A percentile compares a stretch with the other conserved stretches of the same genome.
phyloP scores from a whole-genome alignment of 2,329 filamentous ascomycete genomes.

The Chaetomium globosum region DNA sequence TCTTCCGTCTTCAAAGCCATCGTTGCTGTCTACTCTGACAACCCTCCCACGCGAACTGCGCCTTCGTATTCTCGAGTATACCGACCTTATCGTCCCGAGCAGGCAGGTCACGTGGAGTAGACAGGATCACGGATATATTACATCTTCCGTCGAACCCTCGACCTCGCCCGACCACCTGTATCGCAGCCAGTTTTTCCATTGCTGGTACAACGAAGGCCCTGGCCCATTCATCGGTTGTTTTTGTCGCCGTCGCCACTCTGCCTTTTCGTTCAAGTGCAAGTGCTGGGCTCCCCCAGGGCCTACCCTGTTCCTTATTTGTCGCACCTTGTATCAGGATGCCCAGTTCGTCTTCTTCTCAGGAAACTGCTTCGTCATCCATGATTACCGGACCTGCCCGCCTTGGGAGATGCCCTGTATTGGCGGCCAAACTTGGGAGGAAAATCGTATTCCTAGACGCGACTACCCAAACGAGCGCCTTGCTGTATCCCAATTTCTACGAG shows the following conservation, averaged over 20 bases:
- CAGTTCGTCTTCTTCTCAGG: constrained; percentile 25
- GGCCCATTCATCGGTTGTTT: constrained; percentile 1
- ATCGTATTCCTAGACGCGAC: neutral
- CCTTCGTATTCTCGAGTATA: constrained; percentile 29
- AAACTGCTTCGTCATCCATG: constrained; percentile 26
- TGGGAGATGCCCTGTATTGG: no score
- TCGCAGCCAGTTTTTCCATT: no score
- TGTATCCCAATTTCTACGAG: constrained; percentile 20
- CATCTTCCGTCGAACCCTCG: neutral
- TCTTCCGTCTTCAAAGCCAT: neutral
- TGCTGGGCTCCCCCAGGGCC: constrained; percentile 16
- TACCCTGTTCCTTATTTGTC: constrained; percentile 16
- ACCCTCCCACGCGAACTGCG: constrained; percentile 29
- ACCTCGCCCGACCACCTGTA: no score
- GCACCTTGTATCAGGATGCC: constrained; percentile 7
- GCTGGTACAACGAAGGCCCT: no score
- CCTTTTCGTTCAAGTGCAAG: constrained; percentile 9
- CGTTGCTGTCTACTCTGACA: neutral
- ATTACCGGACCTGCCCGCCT: neutral
- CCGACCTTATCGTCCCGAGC: constrained; percentile 31
- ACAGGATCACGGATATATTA: neutral
- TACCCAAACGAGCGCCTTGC: constrained; percentile 18
- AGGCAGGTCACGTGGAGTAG: constrained; percentile 26
- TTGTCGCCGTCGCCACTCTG: constrained; percentile 16
- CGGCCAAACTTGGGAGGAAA: neutral